Conservation (phyloP, 768 basidiomycete species). For the Suillus tomentosus region DNA sequence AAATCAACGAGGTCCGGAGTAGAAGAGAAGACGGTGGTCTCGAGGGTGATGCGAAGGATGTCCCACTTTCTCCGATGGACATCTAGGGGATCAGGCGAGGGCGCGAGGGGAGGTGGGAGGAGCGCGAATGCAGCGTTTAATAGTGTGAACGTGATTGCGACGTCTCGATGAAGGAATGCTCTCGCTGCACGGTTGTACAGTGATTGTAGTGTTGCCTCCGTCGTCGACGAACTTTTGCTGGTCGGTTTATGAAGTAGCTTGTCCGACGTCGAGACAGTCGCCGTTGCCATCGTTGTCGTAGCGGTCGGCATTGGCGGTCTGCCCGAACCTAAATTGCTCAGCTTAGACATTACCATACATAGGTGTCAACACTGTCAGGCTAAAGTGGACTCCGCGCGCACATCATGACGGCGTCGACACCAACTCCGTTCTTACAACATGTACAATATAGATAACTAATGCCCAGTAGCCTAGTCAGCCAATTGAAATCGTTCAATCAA, state of each 20-base stretch:
- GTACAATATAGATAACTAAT: too few species aligned
- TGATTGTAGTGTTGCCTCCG: conserved; percentile 59
- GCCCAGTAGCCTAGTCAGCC: too few species aligned
- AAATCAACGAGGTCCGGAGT: conserved; percentile 43
- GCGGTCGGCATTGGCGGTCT: conserved; percentile 48
- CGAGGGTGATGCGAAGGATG: conserved; percentile 80
- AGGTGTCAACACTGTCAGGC: too few species aligned
- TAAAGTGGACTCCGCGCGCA: too few species aligned
- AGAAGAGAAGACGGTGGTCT: conserved; percentile 69
- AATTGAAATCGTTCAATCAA: too few species aligned
- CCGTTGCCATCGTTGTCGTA: conserved; percentile 37
- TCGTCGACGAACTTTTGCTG: conserved; percentile 25
- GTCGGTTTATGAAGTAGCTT: conserved; percentile 40
- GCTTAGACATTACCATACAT: too few species aligned
- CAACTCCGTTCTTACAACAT: too few species aligned
- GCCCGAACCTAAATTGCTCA: neutral
- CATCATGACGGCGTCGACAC: too few species aligned
- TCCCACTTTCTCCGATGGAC: conserved; percentile 80
- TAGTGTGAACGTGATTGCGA: conserved; percentile 64
- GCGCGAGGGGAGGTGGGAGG: conserved; percentile 44
- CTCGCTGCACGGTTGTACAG: conserved; percentile 77
- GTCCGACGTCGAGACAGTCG: conserved; percentile 22
- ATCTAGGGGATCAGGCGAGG: conserved; percentile 42
- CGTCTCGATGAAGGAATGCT: conserved; percentile 76
- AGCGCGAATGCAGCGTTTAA: conserved; percentile 69